Evolutionary conservation across 371 early-diverging fungal species (phyloP).

Genomic region (Mortierella sp.): DNA sequence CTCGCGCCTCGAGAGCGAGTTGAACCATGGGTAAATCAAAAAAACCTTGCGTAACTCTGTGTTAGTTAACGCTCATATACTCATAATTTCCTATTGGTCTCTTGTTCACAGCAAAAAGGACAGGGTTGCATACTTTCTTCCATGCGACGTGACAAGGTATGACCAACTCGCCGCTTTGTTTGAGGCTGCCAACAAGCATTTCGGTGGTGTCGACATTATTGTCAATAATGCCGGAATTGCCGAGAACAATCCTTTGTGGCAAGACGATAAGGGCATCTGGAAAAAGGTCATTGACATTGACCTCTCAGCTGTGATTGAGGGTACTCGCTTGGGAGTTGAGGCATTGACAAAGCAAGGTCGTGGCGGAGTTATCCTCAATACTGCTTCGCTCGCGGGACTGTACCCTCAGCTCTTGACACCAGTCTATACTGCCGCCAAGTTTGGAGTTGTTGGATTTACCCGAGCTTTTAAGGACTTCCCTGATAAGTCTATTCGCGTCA

Average conservation of each 20-base stretch:
- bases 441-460: conserved; percentile 78
- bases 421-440: conserved; percentile 85
- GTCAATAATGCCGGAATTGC: conserved; percentile 76
- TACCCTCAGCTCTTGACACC: conserved; percentile 76
- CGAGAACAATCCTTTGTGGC: conserved; percentile 57
- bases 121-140: conserved; percentile 54
- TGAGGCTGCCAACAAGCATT: conserved; percentile 56
- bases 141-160: conserved; percentile 72
- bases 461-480: conserved; percentile 64
- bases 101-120: conserved; percentile 26
- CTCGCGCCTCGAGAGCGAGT: conserved; percentile 24
- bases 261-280: conserved; percentile 61
- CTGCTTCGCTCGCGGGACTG: conserved; percentile 83
- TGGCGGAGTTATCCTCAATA: conserved; percentile 82
- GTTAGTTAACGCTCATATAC: background rate
- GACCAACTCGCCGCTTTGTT: conserved; percentile 62
- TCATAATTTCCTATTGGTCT: background rate
- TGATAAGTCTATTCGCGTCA: conserved; percentile 70
- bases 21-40: conserved; percentile 28
- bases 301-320: conserved; percentile 72
- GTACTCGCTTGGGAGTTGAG: conserved; percentile 77
- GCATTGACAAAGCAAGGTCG: conserved; percentile 64
- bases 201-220: conserved; percentile 70
- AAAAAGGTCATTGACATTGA: conserved; percentile 75
- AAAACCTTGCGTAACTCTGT: background rate